Conservation (phyloP, 2,329 filamentous ascomycete species). For the Venturia carpophila region DNA sequence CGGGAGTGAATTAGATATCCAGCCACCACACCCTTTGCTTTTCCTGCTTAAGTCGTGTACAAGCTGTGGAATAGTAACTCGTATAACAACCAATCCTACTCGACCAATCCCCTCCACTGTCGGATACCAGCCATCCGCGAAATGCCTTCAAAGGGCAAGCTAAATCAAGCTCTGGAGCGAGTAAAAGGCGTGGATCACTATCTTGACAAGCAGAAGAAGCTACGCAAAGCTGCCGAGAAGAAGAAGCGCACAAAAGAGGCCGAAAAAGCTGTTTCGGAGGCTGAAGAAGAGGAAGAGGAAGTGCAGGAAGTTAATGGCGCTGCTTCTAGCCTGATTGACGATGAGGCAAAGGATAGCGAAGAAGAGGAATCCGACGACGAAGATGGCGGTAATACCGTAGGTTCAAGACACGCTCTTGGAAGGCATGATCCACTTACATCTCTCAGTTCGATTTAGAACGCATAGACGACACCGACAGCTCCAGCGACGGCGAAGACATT, state of each 20-base stretch:
- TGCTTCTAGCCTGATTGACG: conserved; percentile 20
- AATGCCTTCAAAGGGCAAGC: conserved; percentile 32
- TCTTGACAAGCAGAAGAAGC: conserved; percentile 68
- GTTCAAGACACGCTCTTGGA: not conserved
- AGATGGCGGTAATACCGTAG: not conserved
- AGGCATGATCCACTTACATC: not conserved
- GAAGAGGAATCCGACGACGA: conserved; percentile 17
- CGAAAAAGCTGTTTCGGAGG: conserved; percentile 31
- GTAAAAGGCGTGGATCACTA: conserved; percentile 60
- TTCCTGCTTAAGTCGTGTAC: not conserved
- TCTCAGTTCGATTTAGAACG: conserved; percentile 19
- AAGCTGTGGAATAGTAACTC: not conserved
- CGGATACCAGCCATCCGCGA: not conserved
- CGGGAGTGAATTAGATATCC: not conserved
- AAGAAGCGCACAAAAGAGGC: conserved; percentile 30
- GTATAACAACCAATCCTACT: not conserved
- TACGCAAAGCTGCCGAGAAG: conserved; percentile 49
- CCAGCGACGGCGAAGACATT: conserved; percentile 15
- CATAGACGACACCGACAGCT: conserved; percentile 23
- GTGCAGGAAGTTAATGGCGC: not conserved
- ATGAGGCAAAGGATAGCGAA: conserved; percentile 35
- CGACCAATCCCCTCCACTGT: not conserved
- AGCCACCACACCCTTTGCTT: not conserved
- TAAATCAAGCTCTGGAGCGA: conserved; percentile 51
- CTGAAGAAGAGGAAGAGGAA: conserved; percentile 27